phyloP scores from a whole-genome alignment of 345 rosid genomes.

The Eucalyptus regnans region DNA sequence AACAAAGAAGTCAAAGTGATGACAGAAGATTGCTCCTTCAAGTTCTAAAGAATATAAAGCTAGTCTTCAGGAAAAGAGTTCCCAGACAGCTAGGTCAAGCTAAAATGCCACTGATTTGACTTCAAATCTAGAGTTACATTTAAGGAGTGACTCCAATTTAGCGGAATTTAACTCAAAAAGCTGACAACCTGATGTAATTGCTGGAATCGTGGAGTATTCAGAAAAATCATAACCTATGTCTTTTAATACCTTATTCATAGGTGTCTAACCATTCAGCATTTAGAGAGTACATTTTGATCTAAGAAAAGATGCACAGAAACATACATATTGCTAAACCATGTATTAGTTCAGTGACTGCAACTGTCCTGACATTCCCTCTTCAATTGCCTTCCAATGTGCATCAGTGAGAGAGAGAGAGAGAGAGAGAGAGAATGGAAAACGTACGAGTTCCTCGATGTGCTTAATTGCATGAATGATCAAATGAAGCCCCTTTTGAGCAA shows the following conservation, averaged over 20 bases:
- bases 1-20: neutral
- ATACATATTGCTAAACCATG: neutral
- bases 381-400: neutral
- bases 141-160: neutral
- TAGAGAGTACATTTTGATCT: neutral
- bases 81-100: neutral
- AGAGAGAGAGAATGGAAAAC: neutral
- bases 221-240: neutral
- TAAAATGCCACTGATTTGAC: neutral
- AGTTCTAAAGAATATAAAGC: neutral
- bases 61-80: neutral
- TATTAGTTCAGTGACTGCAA: neutral
- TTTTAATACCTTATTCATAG: neutral
- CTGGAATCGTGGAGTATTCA: neutral
- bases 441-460: constrained; percentile 28
- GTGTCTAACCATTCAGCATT: neutral
- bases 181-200: neutral
- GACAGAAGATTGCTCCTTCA: neutral
- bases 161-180: neutral
- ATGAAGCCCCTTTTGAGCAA: constrained; percentile 58
- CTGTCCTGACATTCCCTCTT: neutral
- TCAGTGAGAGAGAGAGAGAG: neutral
- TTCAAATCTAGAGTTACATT: neutral
- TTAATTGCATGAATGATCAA: constrained; percentile 43
- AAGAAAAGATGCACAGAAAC: neutral